phyloP scores from a whole-genome alignment of 352 stramenopile genomes.

The Achlya hypogyna region DNA sequence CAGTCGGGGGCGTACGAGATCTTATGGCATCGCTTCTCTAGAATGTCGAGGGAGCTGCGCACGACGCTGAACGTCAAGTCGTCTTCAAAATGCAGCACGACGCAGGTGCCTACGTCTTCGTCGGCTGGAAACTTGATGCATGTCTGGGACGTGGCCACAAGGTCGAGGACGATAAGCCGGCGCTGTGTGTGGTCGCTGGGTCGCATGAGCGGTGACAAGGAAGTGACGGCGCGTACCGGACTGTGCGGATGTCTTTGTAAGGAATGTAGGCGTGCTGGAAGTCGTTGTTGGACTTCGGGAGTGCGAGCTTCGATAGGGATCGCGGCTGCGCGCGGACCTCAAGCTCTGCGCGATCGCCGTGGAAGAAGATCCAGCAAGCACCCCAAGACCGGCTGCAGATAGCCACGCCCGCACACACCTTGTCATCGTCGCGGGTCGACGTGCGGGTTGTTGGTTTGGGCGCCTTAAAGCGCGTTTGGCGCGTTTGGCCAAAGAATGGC shows the following conservation, averaged over 20 bases:
- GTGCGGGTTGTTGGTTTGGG: background rate
- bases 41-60: too few relatives aligned
- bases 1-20: too few relatives aligned
- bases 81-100: background rate
- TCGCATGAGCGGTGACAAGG: too few relatives aligned
- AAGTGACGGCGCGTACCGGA: background rate
- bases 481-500: background rate
- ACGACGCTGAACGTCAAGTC: background rate
- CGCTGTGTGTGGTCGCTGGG: too few relatives aligned
- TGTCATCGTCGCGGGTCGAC: background rate
- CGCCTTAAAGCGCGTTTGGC: background rate
- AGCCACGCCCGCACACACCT: background rate
- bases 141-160: background rate
- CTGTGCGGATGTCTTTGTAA: background rate
- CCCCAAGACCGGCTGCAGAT: slow-evolving; percentile 2
- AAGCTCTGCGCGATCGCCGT: background rate
- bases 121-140: too few relatives aligned
- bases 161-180: background rate
- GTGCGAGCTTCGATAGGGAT: background rate
- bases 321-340: background rate
- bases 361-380: background rate
- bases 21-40: too few relatives aligned
- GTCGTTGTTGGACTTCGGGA: background rate
- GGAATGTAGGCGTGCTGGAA: slow-evolving; percentile 1
- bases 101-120: background rate